Base-by-base conservation (phyloP, 2,329 filamentous ascomycete genomes). In the Hirsutella thompsonii region DNA sequence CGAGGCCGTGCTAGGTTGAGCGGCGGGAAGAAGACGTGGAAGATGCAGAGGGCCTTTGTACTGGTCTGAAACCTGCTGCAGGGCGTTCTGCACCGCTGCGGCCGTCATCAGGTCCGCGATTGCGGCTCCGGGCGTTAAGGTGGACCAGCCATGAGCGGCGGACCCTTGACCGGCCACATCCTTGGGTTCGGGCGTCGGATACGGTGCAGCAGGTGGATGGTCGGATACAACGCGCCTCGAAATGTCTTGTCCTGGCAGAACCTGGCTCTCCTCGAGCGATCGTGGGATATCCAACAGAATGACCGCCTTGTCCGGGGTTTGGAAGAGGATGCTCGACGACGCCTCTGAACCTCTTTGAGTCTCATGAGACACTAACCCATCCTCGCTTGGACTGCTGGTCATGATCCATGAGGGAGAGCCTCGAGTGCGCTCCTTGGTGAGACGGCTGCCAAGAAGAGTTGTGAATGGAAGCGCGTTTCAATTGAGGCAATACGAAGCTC, bases 261-360 rank as follows among this genome's bases (percentile, higher is more conserved):
- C 67, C 58, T 88, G 83, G 16, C 74, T 76, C 44, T 75, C 67
- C 48, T 83, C 78, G 32, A 88, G 72, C 2, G 83, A 84, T 16
- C 67, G 64, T 20, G 83, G 82, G 36, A 87, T 73, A 52, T 89
- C 83, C 39, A 88, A 57, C 20, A 87, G 56, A 19, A 75, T 64
- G 40, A 80, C 58, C 36, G 70, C 66, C 38, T 60, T 53, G 48
- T 60, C 54, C 5, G 37, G 32, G 46, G 44, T 58, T 38, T 55
- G 50, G 44, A 54, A 64, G 39, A 65, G 52, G 20, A 62, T 43
- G 16, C 57, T 60, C 2, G 55, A 49, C 11, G 45, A 35, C 16
- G 32, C 45, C 18, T 20, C 39, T 39, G 18, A 5, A 19, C 18
- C 16, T 8, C 3, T 3, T 2, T 16, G 2, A 18, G 3, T 14